Base-by-base conservation (phyloP, 768 basidiomycete genomes). In the Mycena belliarum region DNA sequence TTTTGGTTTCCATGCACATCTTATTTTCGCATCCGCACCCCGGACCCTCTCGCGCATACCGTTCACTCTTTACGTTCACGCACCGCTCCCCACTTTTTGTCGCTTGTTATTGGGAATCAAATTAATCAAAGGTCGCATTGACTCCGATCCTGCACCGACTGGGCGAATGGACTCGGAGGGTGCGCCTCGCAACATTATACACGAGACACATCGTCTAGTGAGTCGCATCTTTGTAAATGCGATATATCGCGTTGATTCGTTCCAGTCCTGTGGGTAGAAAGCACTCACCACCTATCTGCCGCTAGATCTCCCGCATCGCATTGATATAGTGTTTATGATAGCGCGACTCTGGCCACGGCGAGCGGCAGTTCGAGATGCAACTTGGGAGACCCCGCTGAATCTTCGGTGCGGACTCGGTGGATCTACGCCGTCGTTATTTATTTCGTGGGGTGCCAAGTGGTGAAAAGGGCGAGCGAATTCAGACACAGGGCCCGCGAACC, bases 221-320 rank as follows among this genome's bases (percentile, higher is more conserved):
- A n/a, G n/a, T n/a, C n/a, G n/a, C n/a, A n/a, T n/a, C n/a, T n/a
- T n/a, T n/a, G n/a, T n/a, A n/a, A n/a, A n/a, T n/a, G n/a, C n/a
- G n/a, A n/a, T n/a, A n/a, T n/a, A 44, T 44, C 43, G 12, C 41
- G 16, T 35, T 15, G 16, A 35, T 35, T 35, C 14, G 5, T 35
- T 35, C 7, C 7, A 35, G 12, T 35, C 12, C 6, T 32, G 29
- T 32, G 29, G 29, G 29, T 12, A 32, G 29, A 32, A 12, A 6
- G 29, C 29, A 12, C 29, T 12, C 12, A 6, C 6, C 12, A 32
- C 29, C 6, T 45, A 29, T 29, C 18, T 45, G 26, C 44, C 55
- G 48, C 32, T 12, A 48, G 44, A 56, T 56, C 55, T 42, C 55
- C 55, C 40, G 29, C 55, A 50, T 42, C 41, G 55, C 55, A 25